Evolutionary conservation across 306 rosid genomes (phyloP), one percentile per base, ranked within the genome.

Genomic region (Phaseolus lunatus): DNA sequence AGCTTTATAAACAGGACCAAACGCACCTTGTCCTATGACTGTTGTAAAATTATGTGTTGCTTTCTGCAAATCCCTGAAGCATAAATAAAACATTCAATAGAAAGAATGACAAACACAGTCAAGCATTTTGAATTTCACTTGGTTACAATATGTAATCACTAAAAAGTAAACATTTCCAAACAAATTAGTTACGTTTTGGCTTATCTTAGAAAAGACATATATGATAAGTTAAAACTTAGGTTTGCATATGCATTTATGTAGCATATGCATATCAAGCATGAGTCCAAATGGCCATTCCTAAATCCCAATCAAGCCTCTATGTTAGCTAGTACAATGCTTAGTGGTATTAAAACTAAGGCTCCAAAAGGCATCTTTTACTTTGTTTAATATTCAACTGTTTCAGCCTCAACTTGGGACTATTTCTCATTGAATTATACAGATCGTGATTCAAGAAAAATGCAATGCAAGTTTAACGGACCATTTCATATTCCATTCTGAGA

Each of bases 1-100:
- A 87, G 96, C 96, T 80, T 78, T 90, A 78, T 90, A 90, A 80
- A 90, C 96, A 58, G 91, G 90, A 76, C 96, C 96, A 72, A 90
- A 90, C 13, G 96, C 93, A 39, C 96, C 96, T 82, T 90, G 91
- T 70, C 96, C 96, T 50, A 90, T 88, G n/a, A 85, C 80, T 33
- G 93, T 88, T 14, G 96, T 90, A 76, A 90, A 90, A 81, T 90
- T 88, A 78, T 50, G 75, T 13, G 96, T 90, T 45, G 90, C 96
- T 44, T 87, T 90, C 70, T 84, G 96, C 85, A 90, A 80, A 87
- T 90, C 96, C 91, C 96, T 90, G 83, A 77, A 12, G 31, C 14
- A 54, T 12, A 19, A 65, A 43, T 24, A 14, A 24, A 67, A 11
- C 7, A 22, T 54, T 67, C 24, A 39, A 19, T 29, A 16, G 14